Base-by-base conservation (phyloP, 2,329 filamentous ascomycete species). In the Chaetomium strumarium region DNA sequence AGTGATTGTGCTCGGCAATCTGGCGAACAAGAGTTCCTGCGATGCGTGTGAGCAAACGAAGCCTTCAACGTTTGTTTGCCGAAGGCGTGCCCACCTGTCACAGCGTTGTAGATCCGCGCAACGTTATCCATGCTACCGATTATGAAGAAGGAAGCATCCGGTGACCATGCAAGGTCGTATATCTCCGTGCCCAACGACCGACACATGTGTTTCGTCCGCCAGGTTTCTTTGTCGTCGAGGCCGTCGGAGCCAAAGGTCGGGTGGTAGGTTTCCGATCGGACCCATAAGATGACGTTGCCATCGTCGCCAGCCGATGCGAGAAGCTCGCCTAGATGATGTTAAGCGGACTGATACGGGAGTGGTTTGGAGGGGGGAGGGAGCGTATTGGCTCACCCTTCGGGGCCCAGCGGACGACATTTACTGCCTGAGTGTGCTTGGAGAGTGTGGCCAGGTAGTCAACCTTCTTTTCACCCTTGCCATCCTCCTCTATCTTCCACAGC, bases 91-190 rank as follows among this genome's bases (percentile, higher is more conserved):
- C 19, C 75, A 91, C 89, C 92, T 63, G 88, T 93, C 59, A 88
- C 86, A 52, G 91, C 88, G 70, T 95, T 96, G 76, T 96, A 97
- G 63, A 99, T 97, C 55, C 92, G 83, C 53, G 93, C 91, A 67
- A 97, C 86, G 68, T 99, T 99, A 73, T 99, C 93, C 91, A 99
- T 97, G 72, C 93, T 97, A 37, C 93, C 93, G 20, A 95, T 96
- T 63, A 99, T 96, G 74, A 99, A 96, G 73, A 95, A 93, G 37
- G 85, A 76, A 37, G 88, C 90, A 69, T 99, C 93, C n/a, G 95
- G 95, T 45, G 93, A 97, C 95, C 93, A 99, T 46, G 93, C 93
- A 52, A 99, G 75, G 70, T 99, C 93, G 72, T 99, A 99, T 61
- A 99, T 97, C 69, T 99, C 93, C 11, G 91, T 90, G 34, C 91